Base-by-base conservation (phyloP, 164 flowering plant species). In the Pachysandra terminalis region DNA sequence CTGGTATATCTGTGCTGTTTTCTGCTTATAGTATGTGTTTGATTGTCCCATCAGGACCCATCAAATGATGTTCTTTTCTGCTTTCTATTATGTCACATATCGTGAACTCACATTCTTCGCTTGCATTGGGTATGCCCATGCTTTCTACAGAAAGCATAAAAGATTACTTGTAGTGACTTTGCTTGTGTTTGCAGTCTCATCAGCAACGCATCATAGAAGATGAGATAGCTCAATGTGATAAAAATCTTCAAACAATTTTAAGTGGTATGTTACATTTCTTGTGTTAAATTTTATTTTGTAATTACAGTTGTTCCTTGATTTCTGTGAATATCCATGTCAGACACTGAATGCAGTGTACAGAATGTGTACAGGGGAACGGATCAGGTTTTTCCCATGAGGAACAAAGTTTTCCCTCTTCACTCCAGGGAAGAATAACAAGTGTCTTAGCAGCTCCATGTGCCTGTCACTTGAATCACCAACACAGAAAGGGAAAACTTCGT, bases 171-270 rank as follows among this genome's bases (percentile, higher is more conserved):
- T 45, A 15, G 4, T 45, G 9, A 35, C 21, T 65, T 67, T 68
- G 27, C 45, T 66, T 70, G n/a, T 74, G 56, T 63, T 70, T 79
- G 71, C 79, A 89, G 91, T 71, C 72, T 71, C 80, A 65, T 25
- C 84, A 83, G 77, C 84, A 67, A 37, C 86, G 88, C 15, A 48
- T 51, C n/a, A 72, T 87, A 21, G 85, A 81, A 59, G 88, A 87
- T 73, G 83, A 85, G 74, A 81, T 87, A 77, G 94, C 90, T 56
- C 59, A 27, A 40, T 85, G 87, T 75, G 83, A 87, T 59, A 80
- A 69, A 68, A 74, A 71, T 26, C 81, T 89, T 32, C 83, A 76
- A 53, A 76, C 66, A 27, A 81, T 84, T 26, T 51, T 70, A 53
- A 66, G 58, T 49, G 88, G 90, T 85, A 81, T 52, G 58, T 0